phyloP scores from a whole-genome alignment of 805 yeast species.

The Monosporozyma aquatica region DNA sequence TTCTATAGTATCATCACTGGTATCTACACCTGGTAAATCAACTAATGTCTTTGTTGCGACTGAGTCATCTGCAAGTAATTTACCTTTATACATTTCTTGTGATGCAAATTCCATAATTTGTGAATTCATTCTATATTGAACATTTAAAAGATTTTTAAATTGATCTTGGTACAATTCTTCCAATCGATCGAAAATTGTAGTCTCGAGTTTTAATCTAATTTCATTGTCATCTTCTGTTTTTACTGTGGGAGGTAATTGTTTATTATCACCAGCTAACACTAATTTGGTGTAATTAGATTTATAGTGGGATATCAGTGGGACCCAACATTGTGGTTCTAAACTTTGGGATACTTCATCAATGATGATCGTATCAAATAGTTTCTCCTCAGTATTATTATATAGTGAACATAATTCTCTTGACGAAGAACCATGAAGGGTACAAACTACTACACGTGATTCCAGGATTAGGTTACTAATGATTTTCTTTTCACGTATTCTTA shows the following conservation, averaged over 20 bases:
- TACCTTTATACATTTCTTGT: constrained; percentile 48
- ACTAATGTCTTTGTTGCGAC: constrained; percentile 44
- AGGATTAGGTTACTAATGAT: constrained; percentile 49
- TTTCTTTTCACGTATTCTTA: constrained; percentile 55
- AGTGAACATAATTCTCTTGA: constrained; percentile 55
- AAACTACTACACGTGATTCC: constrained; percentile 58
- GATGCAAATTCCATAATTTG: constrained; percentile 76
- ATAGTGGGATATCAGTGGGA: constrained; percentile 65
- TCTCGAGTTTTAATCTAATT: constrained; percentile 41
- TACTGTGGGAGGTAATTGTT: constrained; percentile 86
- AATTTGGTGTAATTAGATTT: constrained; percentile 43
- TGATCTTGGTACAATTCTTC: constrained; percentile 39
- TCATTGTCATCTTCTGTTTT: constrained; percentile 42
- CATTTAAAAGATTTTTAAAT: constrained; percentile 51
- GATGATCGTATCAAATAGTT: constrained; percentile 65
- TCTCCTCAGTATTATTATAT: constrained; percentile 29
- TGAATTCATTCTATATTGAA: constrained; percentile 83
- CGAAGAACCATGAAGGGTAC: constrained; percentile 87
- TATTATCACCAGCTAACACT: constrained; percentile 86
- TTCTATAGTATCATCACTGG: constrained; percentile 45
- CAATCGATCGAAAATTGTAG: constrained; percentile 75
- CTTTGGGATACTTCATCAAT: constrained; percentile 96
- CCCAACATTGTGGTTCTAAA: constrained; percentile 94
- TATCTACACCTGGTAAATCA: constrained; percentile 45
- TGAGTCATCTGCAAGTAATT: constrained; percentile 51